Conservation (phyloP, 345 rosid genomes). For the Pugionium cornutum region DNA sequence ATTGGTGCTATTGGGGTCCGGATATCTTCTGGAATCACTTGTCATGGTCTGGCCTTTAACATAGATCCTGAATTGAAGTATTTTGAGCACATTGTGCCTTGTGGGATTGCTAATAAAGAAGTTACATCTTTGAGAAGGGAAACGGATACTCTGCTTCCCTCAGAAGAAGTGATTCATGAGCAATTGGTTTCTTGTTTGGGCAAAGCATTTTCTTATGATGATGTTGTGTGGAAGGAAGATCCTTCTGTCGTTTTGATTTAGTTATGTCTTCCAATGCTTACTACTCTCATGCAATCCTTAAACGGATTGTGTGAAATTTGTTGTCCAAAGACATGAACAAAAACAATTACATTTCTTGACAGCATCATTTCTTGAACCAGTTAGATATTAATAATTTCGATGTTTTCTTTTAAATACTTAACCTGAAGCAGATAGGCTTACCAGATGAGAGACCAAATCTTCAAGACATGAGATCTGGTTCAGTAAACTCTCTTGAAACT, state of each 20-base stretch:
- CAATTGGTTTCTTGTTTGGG: conserved; percentile 80
- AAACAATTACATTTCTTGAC: too few relatives aligned
- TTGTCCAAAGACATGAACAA: not conserved
- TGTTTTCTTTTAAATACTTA: too few relatives aligned
- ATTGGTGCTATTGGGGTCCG: conserved; percentile 89
- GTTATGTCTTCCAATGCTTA: not conserved
- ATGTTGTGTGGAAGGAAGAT: conserved; percentile 53
- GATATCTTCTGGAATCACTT: conserved; percentile 74
- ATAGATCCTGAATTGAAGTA: conserved; percentile 76
- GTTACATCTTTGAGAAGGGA: conserved; percentile 81
- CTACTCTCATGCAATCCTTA: too few relatives aligned
- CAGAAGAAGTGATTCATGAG: conserved; percentile 69
- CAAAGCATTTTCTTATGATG: conserved; percentile 53
- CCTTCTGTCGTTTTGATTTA: conserved; percentile 13
- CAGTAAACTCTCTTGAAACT: conserved; percentile 58
- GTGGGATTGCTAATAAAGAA: conserved; percentile 84
- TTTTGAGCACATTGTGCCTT: conserved; percentile 88
- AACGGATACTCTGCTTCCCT: conserved; percentile 57
- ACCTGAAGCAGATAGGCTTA: conserved; percentile 44
- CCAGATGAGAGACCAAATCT: conserved; percentile 60
- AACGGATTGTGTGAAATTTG: not conserved
- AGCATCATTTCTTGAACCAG: too few relatives aligned
- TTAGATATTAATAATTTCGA: too few relatives aligned
- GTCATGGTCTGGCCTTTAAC: conserved; percentile 88
- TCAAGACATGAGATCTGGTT: conserved; percentile 65